Percentiles rank a stretch among this genome's conserved stretches.
These are phyloP conservation scores for Fusarium veterinarium DNA, from an alignment of 2,329 filamentous ascomycete genomes.

Conservation along the genomic window DNA sequence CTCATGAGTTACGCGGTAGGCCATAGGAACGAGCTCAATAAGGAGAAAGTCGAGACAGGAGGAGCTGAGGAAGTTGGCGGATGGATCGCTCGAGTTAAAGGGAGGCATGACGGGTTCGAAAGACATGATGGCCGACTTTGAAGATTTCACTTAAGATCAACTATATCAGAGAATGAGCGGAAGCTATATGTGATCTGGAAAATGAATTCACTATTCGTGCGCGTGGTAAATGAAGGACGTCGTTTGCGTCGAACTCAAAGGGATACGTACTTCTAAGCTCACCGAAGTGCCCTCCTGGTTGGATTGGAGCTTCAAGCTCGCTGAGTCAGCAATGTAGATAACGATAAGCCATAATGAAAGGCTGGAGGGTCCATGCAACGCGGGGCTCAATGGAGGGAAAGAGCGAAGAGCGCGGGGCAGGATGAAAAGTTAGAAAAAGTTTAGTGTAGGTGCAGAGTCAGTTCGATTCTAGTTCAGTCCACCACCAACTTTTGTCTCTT, in stretches of 20 bases:
- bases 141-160: neutral
- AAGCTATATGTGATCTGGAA: neutral
- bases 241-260: conserved; percentile 13
- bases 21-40: conserved; percentile 96
- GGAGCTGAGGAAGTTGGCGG: conserved; percentile 79
- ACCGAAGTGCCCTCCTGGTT: neutral
- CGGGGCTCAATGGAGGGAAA: conserved; percentile 17
- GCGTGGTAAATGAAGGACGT: neutral
- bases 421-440: conserved; percentile 31
- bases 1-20: conserved; percentile 85
- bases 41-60: conserved; percentile 94
- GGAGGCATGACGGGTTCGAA: conserved; percentile 77
- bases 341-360: conserved; percentile 2
- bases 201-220: neutral
- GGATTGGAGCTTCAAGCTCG: neutral
- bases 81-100: conserved; percentile 78
- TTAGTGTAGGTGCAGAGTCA: conserved; percentile 22
- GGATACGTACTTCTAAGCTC: conserved; percentile 24
- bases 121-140: conserved; percentile 65
- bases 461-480: conserved; percentile 1
- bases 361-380: neutral
- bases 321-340: conserved; percentile 25
- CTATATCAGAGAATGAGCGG: neutral
- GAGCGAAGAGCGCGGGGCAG: conserved; percentile 26
- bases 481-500: conserved; percentile 30